Evolutionary conservation across 2,329 filamentous ascomycete genomes (phyloP), one percentile per base, ranked within the genome.

Genomic region (Calonectria crousiana): DNA sequence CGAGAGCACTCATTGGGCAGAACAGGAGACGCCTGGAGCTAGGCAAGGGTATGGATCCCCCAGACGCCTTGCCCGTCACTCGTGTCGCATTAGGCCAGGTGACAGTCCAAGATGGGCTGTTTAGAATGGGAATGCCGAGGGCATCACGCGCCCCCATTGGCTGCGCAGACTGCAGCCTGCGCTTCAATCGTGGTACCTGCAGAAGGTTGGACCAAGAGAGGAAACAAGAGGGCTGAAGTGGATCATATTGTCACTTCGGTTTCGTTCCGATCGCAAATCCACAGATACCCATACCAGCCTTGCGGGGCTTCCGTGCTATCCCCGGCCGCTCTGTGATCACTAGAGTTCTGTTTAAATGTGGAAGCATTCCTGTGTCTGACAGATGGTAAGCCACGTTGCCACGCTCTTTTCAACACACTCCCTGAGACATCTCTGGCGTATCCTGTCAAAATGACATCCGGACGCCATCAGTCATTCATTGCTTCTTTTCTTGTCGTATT

Each of bases 391-490:
- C 65, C n/a, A 26, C 67, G 18, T 38, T 41, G 32, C 66, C 49
- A 69, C 58, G 18, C 32, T 64, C 67, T 49, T 65, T 69, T 38
- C 38, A 67, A 53, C n/a, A 36, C 60, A 20, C 44, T 38, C 34
- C 26, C 28, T n/a, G 56, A 52, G 60, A 65, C 60, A 23, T 36
- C 18, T 68, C 34, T 58, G 44, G 68, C 32, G n/a, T 5, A 38
- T 60, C 36, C 67, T 34, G 56, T 51, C 70, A 78, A 65, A 36
- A 80, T 80, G 78, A 75, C 71, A 38, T 67, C 69, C 34, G 62
- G 65, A 67, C 74, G 58, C 49, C 58, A 65, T 67, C 67, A 71
- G 77, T 79, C 78, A 76, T 71, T 80, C 77, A 66, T 79, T 80
- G 71, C 79, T 72, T 49, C 77, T 32, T 67, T 65, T 74, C 26